Percentiles rank a stretch among this genome's conserved stretches.
phyloP scores from a whole-genome alignment of 2,329 filamentous ascomycete species.

The Fusarium penzigii region DNA sequence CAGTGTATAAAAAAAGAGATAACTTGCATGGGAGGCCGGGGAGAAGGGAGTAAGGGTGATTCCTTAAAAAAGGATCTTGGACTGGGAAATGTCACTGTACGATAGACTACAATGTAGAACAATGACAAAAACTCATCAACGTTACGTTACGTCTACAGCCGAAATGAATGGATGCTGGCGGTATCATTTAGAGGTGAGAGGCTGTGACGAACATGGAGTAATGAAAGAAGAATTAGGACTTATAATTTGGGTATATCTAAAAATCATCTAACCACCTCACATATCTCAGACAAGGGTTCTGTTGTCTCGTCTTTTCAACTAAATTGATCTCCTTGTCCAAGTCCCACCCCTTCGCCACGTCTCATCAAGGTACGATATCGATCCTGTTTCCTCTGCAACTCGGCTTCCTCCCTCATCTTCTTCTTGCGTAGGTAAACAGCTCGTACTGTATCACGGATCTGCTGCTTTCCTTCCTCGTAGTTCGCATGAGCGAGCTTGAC shows the following conservation, averaged over 20 bases:
- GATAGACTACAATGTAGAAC: slow-evolving; percentile 38
- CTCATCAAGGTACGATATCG: slow-evolving; percentile 49
- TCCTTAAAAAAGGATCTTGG: slow-evolving; percentile 16
- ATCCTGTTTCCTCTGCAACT: slow-evolving; percentile 41
- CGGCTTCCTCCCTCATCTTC: slow-evolving; percentile 58
- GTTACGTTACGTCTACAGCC: too few relatives aligned
- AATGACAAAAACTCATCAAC: slow-evolving; percentile 32
- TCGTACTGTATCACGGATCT: slow-evolving; percentile 74
- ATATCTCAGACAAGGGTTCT: background rate
- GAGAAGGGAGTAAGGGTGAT: slow-evolving; percentile 7
- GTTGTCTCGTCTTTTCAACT: slow-evolving; percentile 35
- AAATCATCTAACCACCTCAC: background rate
- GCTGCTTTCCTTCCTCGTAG: slow-evolving; percentile 77
- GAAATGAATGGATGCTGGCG: background rate
- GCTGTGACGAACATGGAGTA: too few relatives aligned
- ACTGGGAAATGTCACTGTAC: slow-evolving; percentile 37
- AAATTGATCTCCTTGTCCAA: slow-evolving; percentile 69
- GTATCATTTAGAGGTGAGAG: too few relatives aligned
- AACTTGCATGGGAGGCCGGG: slow-evolving; percentile 21
- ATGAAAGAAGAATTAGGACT: background rate
- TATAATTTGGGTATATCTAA: background rate
- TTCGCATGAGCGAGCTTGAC: slow-evolving; percentile 83
- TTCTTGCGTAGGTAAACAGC: slow-evolving; percentile 95
- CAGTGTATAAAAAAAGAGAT: slow-evolving; percentile 31
- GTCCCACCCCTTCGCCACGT: slow-evolving; percentile 52